Percentiles rank a stretch among this genome's conserved stretches.
Evolutionary conservation across 164 flowering plant genomes (phyloP).

Genomic region (Saururus chinensis): DNA sequence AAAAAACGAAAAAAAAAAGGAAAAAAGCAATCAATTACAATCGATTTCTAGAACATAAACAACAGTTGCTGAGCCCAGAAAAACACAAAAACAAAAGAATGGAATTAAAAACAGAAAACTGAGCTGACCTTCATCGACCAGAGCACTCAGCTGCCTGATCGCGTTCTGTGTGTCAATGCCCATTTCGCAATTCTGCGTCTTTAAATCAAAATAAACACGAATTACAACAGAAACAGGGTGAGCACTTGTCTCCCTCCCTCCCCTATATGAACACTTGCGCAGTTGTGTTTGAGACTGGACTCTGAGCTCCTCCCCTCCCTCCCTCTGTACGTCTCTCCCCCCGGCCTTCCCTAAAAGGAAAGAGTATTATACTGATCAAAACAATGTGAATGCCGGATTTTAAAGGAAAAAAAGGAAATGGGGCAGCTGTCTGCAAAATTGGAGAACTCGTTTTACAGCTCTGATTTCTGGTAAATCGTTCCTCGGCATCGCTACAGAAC

Average conservation of each 20-base stretch:
- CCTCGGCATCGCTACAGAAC: no score
- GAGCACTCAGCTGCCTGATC: conserved; percentile 33
- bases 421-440: no score
- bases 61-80: neutral
- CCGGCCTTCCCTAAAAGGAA: no score
- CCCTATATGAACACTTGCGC: neutral
- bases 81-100: neutral
- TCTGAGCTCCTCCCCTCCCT: no score
- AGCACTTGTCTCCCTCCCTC: neutral
- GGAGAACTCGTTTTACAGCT: no score
- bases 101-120: neutral
- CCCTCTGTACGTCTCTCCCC: no score
- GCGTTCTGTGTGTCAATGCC: conserved; percentile 38
- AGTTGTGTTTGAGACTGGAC: neutral
- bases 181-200: conserved; percentile 20
- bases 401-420: no score
- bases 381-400: no score
- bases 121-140: conserved; percentile 42
- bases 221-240: neutral
- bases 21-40: no score
- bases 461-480: no score
- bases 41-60: neutral
- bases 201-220: neutral
- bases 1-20: neutral
- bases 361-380: no score